These are phyloP conservation scores for Cucurbita ficifolia DNA, from an alignment of 306 rosid genomes.

Conservation along the genomic window DNA sequence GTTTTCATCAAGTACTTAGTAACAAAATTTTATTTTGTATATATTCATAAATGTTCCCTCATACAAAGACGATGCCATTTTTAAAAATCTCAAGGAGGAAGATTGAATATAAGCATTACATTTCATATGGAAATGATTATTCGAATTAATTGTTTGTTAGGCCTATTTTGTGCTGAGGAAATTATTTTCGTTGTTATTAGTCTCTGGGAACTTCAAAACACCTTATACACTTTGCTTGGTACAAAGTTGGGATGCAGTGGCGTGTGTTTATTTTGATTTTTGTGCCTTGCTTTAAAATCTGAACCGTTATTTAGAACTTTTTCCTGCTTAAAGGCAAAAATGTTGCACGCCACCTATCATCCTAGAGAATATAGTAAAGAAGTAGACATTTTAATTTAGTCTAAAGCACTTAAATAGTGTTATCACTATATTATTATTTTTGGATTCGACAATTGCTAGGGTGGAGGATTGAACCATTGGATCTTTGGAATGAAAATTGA, in stretches of 20 bases:
- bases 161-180: background rate
- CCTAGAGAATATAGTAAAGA: too few relatives aligned
- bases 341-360: too few relatives aligned
- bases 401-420: too few relatives aligned
- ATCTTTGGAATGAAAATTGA: too few relatives aligned
- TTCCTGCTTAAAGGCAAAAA: too few relatives aligned
- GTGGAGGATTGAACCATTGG: background rate
- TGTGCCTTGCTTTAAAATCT: too few relatives aligned
- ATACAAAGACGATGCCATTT: background rate
- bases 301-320: too few relatives aligned
- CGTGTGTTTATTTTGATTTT: too few relatives aligned
- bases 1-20: constrained; percentile 13
- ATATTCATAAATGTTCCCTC: background rate
- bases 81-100: background rate
- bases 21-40: background rate
- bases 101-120: background rate
- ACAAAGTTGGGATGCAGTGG: too few relatives aligned
- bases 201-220: too few relatives aligned
- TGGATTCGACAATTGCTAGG: background rate
- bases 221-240: too few relatives aligned
- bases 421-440: too few relatives aligned
- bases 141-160: background rate
- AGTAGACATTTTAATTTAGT: background rate
- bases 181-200: background rate
- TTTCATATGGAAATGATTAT: background rate